Evolutionary conservation across 2,329 filamentous ascomycete genomes (phyloP).

Genomic region (Neophaeococcomyces mojaviensis): DNA sequence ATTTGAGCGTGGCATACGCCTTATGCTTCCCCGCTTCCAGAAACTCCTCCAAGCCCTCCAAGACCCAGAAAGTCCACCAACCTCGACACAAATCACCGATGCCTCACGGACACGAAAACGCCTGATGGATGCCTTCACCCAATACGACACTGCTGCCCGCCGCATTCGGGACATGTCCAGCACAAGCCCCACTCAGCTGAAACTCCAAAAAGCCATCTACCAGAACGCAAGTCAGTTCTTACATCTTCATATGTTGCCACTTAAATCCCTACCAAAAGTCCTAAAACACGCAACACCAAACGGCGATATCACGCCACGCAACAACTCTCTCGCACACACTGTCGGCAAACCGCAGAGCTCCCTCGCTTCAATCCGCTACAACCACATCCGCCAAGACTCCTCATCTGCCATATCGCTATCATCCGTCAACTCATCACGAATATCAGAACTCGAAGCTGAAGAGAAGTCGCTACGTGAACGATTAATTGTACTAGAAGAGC

Average conservation of each 20-base stretch:
- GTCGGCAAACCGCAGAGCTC: constrained; percentile 31
- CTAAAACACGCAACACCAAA: constrained; percentile 54
- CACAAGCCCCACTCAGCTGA: constrained; percentile 61
- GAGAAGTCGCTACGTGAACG: constrained; percentile 75
- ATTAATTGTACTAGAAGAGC: constrained; percentile 80
- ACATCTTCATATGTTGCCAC: constrained; percentile 81
- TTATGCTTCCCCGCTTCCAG: constrained; percentile 78
- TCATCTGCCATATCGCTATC: constrained; percentile 45
- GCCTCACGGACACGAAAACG: constrained; percentile 84
- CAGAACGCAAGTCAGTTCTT: constrained; percentile 74
- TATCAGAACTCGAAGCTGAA: constrained; percentile 67
- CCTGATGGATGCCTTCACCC: constrained; percentile 78
- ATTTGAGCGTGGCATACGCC: constrained; percentile 78
- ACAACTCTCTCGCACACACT: constrained; percentile 14
- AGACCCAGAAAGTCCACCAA: constrained; percentile 58
- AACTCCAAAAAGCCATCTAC: constrained; percentile 74
- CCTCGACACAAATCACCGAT: constrained; percentile 67
- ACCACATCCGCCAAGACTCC: constrained; percentile 43
- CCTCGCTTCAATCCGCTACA: constrained; percentile 54
- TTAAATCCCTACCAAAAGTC: constrained; percentile 66
- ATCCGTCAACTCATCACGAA: constrained; percentile 39
- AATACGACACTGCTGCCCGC: constrained; percentile 76
- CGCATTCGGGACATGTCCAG: constrained; percentile 73
- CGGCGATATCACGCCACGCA: constrained; percentile 25
- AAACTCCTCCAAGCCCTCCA: constrained; percentile 66